phyloP scores from a whole-genome alignment of 1,284 basidiomycete genomes.

The Boletus sp. region DNA sequence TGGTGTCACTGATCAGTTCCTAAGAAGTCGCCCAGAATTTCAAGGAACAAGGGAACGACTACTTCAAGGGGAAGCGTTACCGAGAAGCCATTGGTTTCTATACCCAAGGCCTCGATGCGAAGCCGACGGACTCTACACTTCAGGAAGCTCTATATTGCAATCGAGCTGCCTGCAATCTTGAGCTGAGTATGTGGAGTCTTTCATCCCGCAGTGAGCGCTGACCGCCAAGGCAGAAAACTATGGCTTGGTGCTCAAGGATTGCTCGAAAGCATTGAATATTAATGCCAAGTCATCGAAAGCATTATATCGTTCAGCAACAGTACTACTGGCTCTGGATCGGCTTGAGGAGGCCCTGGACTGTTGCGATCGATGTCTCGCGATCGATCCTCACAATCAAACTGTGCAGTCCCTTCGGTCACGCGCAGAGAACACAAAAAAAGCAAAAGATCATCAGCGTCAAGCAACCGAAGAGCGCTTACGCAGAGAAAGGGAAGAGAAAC shows the following conservation, averaged over 20 bases:
- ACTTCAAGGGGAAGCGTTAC: slow-evolving; percentile 84
- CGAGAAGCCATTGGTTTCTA: slow-evolving; percentile 91
- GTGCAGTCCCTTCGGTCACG: slow-evolving; percentile 49
- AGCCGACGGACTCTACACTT: slow-evolving; percentile 63
- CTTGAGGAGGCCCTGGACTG: slow-evolving; percentile 81
- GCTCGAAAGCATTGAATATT: slow-evolving; percentile 66
- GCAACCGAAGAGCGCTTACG: slow-evolving; percentile 48
- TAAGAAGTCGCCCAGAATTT: slow-evolving; percentile 90
- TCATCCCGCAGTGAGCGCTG: neutral
- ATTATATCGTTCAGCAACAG: slow-evolving; percentile 77
- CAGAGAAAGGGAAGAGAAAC: slow-evolving; percentile 48
- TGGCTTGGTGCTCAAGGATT: slow-evolving; percentile 81
- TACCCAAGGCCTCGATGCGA: slow-evolving; percentile 83
- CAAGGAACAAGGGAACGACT: slow-evolving; percentile 94
- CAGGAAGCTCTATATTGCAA: slow-evolving; percentile 81
- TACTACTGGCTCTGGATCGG: slow-evolving; percentile 70
- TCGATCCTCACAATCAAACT: slow-evolving; percentile 56
- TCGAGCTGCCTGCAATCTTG: slow-evolving; percentile 90
- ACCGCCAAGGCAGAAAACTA: slow-evolving; percentile 68
- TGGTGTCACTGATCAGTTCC: slow-evolving; percentile 2
- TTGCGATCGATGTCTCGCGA: slow-evolving; percentile 63
- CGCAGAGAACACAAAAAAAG: slow-evolving; percentile 44
- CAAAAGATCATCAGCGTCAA: slow-evolving; percentile 50
- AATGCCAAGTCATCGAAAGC: slow-evolving; percentile 75
- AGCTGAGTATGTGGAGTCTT: slow-evolving; percentile 56